Evolutionary conservation across 164 flowering plant species (phyloP).

Genomic region (Saururus chinensis): DNA sequence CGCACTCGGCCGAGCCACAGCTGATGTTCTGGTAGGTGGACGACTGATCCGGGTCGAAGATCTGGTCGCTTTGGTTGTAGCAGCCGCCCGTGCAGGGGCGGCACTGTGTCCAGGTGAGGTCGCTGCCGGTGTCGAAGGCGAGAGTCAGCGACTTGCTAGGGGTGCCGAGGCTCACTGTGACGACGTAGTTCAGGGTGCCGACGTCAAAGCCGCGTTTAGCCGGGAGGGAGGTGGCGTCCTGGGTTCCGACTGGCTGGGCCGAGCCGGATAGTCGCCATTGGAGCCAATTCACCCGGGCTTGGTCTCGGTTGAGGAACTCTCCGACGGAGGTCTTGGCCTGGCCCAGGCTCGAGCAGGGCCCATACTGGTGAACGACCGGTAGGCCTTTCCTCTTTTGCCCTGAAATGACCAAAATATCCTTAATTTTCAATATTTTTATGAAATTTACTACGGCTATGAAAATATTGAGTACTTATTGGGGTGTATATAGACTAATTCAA

Average conservation of each 20-base stretch:
- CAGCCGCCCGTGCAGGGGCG: slow-evolving; percentile 28
- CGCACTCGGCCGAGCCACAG: slow-evolving; percentile 21
- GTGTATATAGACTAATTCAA: too few species aligned
- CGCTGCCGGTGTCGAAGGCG: slow-evolving; percentile 59
- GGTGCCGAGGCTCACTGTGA: slow-evolving; percentile 52
- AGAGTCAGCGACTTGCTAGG: slow-evolving; percentile 36
- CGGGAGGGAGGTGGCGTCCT: slow-evolving; percentile 21
- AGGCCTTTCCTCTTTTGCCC: slow-evolving; percentile 4
- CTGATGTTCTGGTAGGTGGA: slow-evolving; percentile 18
- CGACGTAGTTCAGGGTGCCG: slow-evolving; percentile 49
- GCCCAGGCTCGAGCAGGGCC: slow-evolving; percentile 32
- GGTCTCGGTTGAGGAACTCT: slow-evolving; percentile 39
- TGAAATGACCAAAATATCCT: not conserved
- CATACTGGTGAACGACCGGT: slow-evolving; percentile 34
- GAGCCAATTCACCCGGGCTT: slow-evolving; percentile 36
- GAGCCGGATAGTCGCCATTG: slow-evolving; percentile 12
- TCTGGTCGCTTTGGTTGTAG: slow-evolving; percentile 21
- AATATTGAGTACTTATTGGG: too few species aligned
- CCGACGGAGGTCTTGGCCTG: slow-evolving; percentile 5
- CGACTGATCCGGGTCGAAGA: slow-evolving; percentile 25
- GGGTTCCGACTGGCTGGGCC: not conserved
- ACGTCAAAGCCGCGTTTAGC: slow-evolving; percentile 27
- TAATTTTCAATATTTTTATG: too few species aligned
- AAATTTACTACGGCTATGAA: too few species aligned
- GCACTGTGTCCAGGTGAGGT: slow-evolving; percentile 65